Evolutionary conservation across 2,329 filamentous ascomycete genomes (phyloP).

Genomic region (Rhinocladiella similis): DNA sequence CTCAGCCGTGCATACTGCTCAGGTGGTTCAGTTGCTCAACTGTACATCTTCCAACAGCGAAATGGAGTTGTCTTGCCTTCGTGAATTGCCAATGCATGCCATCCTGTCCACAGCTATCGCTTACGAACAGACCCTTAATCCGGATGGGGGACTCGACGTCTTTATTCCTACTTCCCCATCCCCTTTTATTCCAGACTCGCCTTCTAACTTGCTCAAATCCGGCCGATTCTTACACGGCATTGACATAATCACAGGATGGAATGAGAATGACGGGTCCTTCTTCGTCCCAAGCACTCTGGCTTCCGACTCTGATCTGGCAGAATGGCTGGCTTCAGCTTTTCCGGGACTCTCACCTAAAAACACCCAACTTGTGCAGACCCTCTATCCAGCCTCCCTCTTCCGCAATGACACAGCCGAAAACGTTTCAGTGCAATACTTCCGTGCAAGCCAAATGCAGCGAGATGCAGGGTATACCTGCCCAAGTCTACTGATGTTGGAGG

Average conservation of each 20-base stretch:
- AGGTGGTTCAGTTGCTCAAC: not conserved
- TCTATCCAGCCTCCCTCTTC: slow-evolving; percentile 1
- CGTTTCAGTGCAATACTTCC: not conserved
- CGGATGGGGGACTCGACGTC: not conserved
- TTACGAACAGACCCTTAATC: not conserved
- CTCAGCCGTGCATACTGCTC: not conserved
- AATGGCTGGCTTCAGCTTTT: not conserved
- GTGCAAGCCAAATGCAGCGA: not conserved
- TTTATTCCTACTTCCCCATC: not conserved
- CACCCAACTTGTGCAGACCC: not conserved
- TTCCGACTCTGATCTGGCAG: not conserved
- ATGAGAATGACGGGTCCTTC: slow-evolving; percentile 4
- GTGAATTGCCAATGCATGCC: not conserved
- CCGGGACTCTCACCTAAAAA: not conserved
- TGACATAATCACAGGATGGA: slow-evolving; percentile 2
- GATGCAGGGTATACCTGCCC: not conserved
- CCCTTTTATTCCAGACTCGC: not conserved
- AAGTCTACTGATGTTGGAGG: slow-evolving; percentile 1
- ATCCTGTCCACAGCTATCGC: not conserved
- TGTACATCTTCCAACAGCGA: not conserved
- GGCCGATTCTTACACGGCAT: slow-evolving; percentile 4
- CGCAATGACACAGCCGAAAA: not conserved
- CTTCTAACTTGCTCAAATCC: not conserved
- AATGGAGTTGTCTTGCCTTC: slow-evolving; percentile 1
- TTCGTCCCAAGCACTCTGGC: not conserved